Evolutionary conservation across 352 stramenopile genomes (phyloP), one percentile per base, ranked within the genome.

Genomic region (Globisporangium yorkense): DNA sequence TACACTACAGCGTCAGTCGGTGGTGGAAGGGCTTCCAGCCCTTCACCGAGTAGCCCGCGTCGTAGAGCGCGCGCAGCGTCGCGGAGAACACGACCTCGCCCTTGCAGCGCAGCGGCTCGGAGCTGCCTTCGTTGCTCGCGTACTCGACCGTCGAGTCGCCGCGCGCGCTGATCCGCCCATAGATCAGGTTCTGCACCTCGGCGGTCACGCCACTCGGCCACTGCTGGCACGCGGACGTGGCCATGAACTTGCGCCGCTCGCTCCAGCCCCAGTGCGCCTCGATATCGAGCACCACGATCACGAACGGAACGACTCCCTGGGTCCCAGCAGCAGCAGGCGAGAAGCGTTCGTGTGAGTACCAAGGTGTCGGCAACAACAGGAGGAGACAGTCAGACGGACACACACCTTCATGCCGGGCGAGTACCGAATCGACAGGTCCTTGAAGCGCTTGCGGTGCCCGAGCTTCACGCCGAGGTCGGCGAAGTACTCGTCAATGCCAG

Each of bases 371-470:
- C 24, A 1, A 62, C 43, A 35, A 35, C 31, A 35, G 18, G 57
- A 62, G 40, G 48, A 16, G 2, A 16, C n/a, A 43, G 35, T 37
- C 1, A 24, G 2, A 15, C 21, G 41, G 12, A 46, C 48, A 40
- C 52, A 62, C 57, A 12, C 24, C 24, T 51, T 43, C 57, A 62
- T 62, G 48, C 57, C 57, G 5, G 57, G 49, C 3, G 49, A 27
- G 27, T 62, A 40, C n/a, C 50, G 49, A 24, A 47, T 51, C 7
- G 56, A 56, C 29, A 62, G 27, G 37, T 62, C 47, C 49, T 62
- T 55, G 48, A 62, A 62, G 41, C 39, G 56, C 56, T 62, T 62
- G 39, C 56, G 56, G 39, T 62, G 56, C 0, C 56, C 56, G 4
- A 62, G 31, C 56, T 62, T 62, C 33, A 62, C 47, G n/a, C 47